Conservation (phyloP, 1,284 basidiomycete genomes). For the Papiliotrema nemorosa region DNA sequence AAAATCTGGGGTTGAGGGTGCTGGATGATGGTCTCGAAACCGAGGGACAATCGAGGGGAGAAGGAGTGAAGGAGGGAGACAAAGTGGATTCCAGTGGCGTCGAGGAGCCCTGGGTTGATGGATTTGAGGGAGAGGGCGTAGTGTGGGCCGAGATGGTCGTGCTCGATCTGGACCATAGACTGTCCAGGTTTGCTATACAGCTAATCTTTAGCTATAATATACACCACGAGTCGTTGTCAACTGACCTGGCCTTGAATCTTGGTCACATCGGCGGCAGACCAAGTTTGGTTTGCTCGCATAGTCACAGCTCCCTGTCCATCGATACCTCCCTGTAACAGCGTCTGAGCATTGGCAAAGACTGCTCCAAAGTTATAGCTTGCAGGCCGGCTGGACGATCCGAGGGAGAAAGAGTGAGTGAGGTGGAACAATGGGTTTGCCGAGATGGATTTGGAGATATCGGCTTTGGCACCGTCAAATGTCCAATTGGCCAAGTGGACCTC, state of each 20-base stretch:
- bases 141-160: conserved; percentile 88
- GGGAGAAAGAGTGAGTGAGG: conserved; percentile 90
- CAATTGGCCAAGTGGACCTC: conserved; percentile 90
- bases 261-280: conserved; percentile 73
- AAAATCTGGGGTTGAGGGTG: conserved; percentile 65
- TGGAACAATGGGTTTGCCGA: conserved; percentile 95
- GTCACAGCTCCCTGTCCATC: conserved; percentile 91
- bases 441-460: conserved; percentile 91
- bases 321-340: conserved; percentile 88
- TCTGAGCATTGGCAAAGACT: conserved; percentile 82
- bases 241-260: conserved; percentile 87
- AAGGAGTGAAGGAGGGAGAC: conserved; percentile 94
- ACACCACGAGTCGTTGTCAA: background rate
- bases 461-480: conserved; percentile 93
- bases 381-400: conserved; percentile 56
- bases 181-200: conserved; percentile 58
- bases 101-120: conserved; percentile 85
- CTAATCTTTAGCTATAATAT: conserved; percentile 27
- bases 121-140: conserved; percentile 85
- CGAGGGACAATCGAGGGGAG: conserved; percentile 84
- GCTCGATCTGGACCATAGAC: conserved; percentile 89
- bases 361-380: conserved; percentile 93
- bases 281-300: conserved; percentile 84
- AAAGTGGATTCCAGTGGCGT: conserved; percentile 90
- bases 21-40: conserved; percentile 86